phyloP scores from a whole-genome alignment of 345 rosid genomes.

The Gossypium turneri region DNA sequence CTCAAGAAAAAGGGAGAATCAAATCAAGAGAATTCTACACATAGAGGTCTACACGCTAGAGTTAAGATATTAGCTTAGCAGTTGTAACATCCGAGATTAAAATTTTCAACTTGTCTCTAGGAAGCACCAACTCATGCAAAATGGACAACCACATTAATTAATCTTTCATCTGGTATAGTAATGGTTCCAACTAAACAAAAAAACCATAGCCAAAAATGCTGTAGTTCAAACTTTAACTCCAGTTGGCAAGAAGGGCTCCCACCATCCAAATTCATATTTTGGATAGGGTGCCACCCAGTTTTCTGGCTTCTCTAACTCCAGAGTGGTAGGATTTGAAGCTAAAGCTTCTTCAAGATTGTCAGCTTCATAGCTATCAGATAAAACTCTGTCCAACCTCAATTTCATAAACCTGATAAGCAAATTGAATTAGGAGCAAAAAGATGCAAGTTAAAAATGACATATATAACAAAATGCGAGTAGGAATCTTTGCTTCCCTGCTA shows the following conservation, averaged over 20 bases:
- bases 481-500: neutral
- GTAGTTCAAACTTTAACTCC: constrained; percentile 46
- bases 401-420: constrained; percentile 78
- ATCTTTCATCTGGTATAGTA: neutral
- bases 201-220: constrained; percentile 21
- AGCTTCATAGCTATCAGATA: constrained; percentile 68
- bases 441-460: neutral
- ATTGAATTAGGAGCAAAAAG: constrained; percentile 1
- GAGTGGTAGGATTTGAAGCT: constrained; percentile 58
- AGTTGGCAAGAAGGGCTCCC: constrained; percentile 77
- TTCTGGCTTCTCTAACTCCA: constrained; percentile 75
- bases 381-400: constrained; percentile 89
- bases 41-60: neutral
- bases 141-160: neutral
- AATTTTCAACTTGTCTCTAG: neutral
- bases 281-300: constrained; percentile 94
- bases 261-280: constrained; percentile 91
- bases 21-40: neutral
- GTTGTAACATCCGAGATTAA: neutral
- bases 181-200: neutral
- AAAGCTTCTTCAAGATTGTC: constrained; percentile 67
- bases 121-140: neutral
- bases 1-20: constrained; percentile 1
- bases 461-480: neutral
- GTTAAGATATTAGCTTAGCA: neutral